Evolutionary conservation across 1,284 basidiomycete species (phyloP), one percentile per base, ranked within the genome.

Genomic region (Dichomitus squalens): DNA sequence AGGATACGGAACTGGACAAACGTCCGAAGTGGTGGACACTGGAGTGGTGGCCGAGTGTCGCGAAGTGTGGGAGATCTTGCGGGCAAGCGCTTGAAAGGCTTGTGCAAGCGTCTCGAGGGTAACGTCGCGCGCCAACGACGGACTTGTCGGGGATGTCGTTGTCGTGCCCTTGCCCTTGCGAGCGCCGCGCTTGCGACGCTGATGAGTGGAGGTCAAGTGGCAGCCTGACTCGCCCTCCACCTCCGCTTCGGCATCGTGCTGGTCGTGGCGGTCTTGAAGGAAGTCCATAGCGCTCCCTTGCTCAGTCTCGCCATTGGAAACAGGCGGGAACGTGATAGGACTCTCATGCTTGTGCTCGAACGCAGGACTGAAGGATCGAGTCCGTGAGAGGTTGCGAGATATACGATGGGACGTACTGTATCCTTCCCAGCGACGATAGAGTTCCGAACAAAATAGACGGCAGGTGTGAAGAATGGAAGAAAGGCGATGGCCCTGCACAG

Each of bases 51-150:
- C 57, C 29, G 59, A 55, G 29, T 61, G 63, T 38, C 68, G 69
- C 23, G 72, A 72, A 8, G 82, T 84, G 60, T 80, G 80, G 68
- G 87, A 90, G 61, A 96, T 83, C 74, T 95, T 91, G 58, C 93
- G 82, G 12, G 91, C 94, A 29, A 96, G 81, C 7, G 84, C 81
- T 70, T 96, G 92, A 5, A 89, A 92, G 1, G 90, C 93, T 48
- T 80, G 80, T 4, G 92, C 93, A 33, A 95, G 82, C 8, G 87
- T 88, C 11, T 83, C 80, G 60, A 92, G 75, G 3, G 83, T 86
- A 50, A 79, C 77, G 55, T 86, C 85, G 53, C 77, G 76, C 35
- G 63, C 59, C 25, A 58, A 46, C 5, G 65, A 49, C 21, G 64
- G 59, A 2, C 54, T 51, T n/a, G n/a, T n/a, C n/a, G n/a, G n/a